A percentile compares a stretch with the other conserved stretches of the same genome.
Evolutionary conservation across 2,329 filamentous ascomycete species (phyloP).

Genomic region (Botrytis hyacinthi): DNA sequence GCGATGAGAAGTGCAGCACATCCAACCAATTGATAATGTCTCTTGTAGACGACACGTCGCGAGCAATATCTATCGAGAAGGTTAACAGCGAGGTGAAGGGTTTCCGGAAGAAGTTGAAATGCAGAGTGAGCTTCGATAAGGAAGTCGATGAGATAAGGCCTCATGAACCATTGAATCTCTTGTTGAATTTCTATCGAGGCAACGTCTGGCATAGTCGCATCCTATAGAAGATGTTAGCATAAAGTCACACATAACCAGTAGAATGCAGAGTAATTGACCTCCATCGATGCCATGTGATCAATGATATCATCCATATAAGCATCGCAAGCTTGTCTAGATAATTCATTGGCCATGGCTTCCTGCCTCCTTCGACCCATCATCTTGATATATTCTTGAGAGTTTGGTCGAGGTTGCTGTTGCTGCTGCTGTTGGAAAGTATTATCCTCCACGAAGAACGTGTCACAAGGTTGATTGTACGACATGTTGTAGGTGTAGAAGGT

Average conservation of each 20-base stretch:
- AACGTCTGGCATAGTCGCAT: slow-evolving; percentile 89
- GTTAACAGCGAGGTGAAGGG: slow-evolving; percentile 93
- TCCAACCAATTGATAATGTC: slow-evolving; percentile 96
- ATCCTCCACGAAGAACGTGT: slow-evolving; percentile 66
- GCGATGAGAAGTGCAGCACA: slow-evolving; percentile 95
- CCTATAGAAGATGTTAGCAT: slow-evolving; percentile 46
- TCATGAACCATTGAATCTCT: slow-evolving; percentile 99
- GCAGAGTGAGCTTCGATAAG: slow-evolving; percentile 94
- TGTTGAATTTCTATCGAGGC: slow-evolving; percentile 98
- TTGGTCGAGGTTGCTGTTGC: slow-evolving; percentile 31
- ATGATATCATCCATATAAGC: slow-evolving; percentile 95
- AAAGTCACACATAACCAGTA: slow-evolving; percentile 7
- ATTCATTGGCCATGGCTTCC: slow-evolving; percentile 82
- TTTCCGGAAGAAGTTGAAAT: slow-evolving; percentile 91
- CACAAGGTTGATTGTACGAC: slow-evolving; percentile 52
- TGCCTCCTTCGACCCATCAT: slow-evolving; percentile 79
- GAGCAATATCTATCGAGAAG: slow-evolving; percentile 97
- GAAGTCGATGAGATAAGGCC: slow-evolving; percentile 96
- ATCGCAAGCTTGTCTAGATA: slow-evolving; percentile 79
- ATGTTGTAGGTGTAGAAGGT: slow-evolving; percentile 35
- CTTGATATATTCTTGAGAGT: slow-evolving; percentile 70
- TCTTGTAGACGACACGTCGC: slow-evolving; percentile 95
- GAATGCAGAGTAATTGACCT: slow-evolving; percentile 48
- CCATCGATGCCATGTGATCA: slow-evolving; percentile 93
- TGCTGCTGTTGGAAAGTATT: slow-evolving; percentile 31